Conservation (phyloP, 2,329 filamentous ascomycete genomes). For the Teratosphaeria pseudoeucalypti region DNA sequence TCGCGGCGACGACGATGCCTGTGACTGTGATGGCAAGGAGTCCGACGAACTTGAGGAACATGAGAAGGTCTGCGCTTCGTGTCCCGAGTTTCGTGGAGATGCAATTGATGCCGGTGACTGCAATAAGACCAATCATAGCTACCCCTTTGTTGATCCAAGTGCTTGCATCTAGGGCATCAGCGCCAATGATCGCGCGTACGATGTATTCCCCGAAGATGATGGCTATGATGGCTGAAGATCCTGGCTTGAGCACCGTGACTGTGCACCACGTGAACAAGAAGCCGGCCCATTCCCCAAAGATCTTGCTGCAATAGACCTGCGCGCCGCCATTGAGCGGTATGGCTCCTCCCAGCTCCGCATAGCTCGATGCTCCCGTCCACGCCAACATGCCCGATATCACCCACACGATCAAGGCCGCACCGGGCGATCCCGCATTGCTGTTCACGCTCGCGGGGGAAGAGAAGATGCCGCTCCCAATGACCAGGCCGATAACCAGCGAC, state of each 20-base stretch:
- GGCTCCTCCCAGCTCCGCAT: constrained; percentile 88
- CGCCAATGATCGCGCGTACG: constrained; percentile 75
- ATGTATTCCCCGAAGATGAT: constrained; percentile 98
- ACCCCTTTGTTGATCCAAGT: constrained; percentile 87
- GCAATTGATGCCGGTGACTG: constrained; percentile 80
- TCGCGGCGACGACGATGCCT: constrained; percentile 79
- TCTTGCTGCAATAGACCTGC: constrained; percentile 90
- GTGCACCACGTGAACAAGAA: constrained; percentile 97
- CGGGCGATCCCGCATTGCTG: constrained; percentile 79
- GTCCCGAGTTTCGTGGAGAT: constrained; percentile 83
- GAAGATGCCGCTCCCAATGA: constrained; percentile 95
- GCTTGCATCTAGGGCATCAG: constrained; percentile 71
- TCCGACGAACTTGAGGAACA: constrained; percentile 94
- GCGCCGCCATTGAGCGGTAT: constrained; percentile 92
- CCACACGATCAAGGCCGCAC: constrained; percentile 86
- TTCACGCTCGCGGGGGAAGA: constrained; percentile 90
- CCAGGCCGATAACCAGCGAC: constrained; percentile 80
- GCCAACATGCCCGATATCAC: constrained; percentile 79
- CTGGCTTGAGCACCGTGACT: constrained; percentile 86
- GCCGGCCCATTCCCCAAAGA: constrained; percentile 83
- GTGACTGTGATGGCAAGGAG: constrained; percentile 76
- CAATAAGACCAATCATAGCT: constrained; percentile 62
- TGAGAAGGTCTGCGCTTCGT: constrained; percentile 78
- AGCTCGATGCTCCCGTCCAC: constrained; percentile 92
- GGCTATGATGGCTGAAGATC: constrained; percentile 83